Percentiles rank a stretch among this genome's conserved stretches.
Conservation (phyloP, 345 rosid genomes). For the Sisymbrium irio region DNA sequence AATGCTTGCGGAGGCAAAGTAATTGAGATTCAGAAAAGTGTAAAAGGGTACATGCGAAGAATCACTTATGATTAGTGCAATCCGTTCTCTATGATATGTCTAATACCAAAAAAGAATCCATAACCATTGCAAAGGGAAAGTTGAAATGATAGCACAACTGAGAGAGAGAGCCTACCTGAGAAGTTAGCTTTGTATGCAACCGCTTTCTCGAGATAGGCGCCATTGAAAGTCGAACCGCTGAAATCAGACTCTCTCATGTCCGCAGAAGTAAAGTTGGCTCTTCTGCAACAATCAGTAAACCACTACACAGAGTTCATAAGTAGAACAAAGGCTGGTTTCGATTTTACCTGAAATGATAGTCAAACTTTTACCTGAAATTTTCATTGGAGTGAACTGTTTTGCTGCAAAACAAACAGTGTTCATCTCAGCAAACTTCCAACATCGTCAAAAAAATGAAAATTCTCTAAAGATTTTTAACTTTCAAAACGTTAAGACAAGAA, state of each 20-base stretch:
- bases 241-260: constrained; percentile 97
- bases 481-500: neutral
- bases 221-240: constrained; percentile 91
- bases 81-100: neutral
- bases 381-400: constrained; percentile 80
- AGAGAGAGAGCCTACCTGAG: constrained; percentile 47
- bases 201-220: constrained; percentile 94
- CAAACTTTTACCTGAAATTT: constrained; percentile 58
- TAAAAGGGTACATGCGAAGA: neutral
- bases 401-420: constrained; percentile 42
- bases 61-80: neutral
- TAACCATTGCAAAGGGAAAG: neutral
- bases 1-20: neutral
- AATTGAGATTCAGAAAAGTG: neutral
- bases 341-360: too few species aligned
- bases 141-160: neutral
- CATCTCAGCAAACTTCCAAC: constrained; percentile 17
- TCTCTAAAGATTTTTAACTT: neutral
- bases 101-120: neutral
- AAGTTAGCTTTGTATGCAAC: constrained; percentile 94
- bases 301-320: neutral
- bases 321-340: too few species aligned
- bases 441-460: neutral
- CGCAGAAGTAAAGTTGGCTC: constrained; percentile 95
- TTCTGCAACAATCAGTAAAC: constrained; percentile 47